Conservation (phyloP, 768 basidiomycete species). For the Xerocomellus amylosporus region DNA sequence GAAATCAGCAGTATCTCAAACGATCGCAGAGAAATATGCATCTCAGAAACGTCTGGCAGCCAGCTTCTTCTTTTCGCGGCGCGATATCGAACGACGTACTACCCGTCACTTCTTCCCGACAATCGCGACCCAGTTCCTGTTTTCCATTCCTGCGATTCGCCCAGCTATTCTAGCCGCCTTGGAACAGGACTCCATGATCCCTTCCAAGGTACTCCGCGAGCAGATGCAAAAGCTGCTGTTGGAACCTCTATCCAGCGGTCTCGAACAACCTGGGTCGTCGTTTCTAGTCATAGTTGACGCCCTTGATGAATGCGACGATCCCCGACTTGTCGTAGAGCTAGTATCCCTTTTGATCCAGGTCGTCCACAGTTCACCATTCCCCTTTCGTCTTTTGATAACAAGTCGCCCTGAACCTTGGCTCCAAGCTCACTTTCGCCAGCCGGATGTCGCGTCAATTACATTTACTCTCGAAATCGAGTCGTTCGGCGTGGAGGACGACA, state of each 20-base stretch:
- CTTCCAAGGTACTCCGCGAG: constrained; percentile 20
- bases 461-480: constrained; percentile 17
- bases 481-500: constrained; percentile 22
- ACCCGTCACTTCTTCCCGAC: constrained; percentile 27
- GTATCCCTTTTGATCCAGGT: constrained; percentile 21
- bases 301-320: constrained; percentile 25
- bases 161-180: constrained; percentile 14
- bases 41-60: constrained; percentile 24
- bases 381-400: constrained; percentile 25
- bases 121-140: constrained; percentile 30
- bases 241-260: constrained; percentile 15
- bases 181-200: constrained; percentile 19
- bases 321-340: constrained; percentile 20
- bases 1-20: constrained; percentile 26
- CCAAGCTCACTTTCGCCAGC: constrained; percentile 15
- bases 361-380: constrained; percentile 8
- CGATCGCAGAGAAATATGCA: constrained; percentile 21
- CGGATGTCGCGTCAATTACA: constrained; percentile 9
- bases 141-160: constrained; percentile 13
- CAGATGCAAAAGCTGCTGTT: constrained; percentile 24
- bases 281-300: constrained; percentile 21
- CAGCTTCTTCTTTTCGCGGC: constrained; percentile 34
- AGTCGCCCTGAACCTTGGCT: constrained; percentile 19
- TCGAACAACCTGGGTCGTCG: neutral
- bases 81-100: constrained; percentile 18